Evolutionary conservation across 106 monocot species (phyloP), one percentile per base, ranked within the genome.

Genomic region (Dioscorea alata): DNA sequence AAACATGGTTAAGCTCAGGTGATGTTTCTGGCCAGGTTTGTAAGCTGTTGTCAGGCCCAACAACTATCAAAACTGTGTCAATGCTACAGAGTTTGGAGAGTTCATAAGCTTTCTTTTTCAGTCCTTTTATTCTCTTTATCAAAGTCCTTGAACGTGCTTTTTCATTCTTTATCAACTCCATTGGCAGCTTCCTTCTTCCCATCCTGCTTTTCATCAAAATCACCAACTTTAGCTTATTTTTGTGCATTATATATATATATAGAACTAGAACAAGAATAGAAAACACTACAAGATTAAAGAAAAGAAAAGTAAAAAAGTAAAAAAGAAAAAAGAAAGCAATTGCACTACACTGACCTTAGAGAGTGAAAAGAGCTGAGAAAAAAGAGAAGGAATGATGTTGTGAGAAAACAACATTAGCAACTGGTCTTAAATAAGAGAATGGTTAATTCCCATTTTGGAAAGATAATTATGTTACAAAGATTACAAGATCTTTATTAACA

Each of bases 71-170:
- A 21, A 23, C 2, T 21, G 23, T 21, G 23, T 59, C 59, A 6
- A 59, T 12, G 20, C 20, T 23, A 9, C 59, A 59, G 22, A 59
- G 23, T 5, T 18, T 59, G 59, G 12, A 4, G 22, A 59, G 59
- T 21, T 59, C 59, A 23, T 12, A 59, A 21, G 59, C 59, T 21
- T 59, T 59, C 59, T 59, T 59, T 21, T 59, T 59, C 59, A 59
- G n/a, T 21, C 59, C 59, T 23, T 59, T 20, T 6, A 22, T 23
- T 21, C 59, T 59, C 22, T 59, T 59, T 12, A 8, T 22, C 0
- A 22, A 59, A 12, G 23, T 22, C 20, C 20, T 12, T 12, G 7
- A 20, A 12, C 59, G n/a, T 12, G 19, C 12, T 4, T 23, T 59
- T 6, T 59, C 59, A 21, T 59, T 59, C 22, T 20, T 21, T 7